Percentiles rank a stretch among this genome's conserved stretches.
These are phyloP conservation scores for Ailanthus altissimus DNA, from an alignment of 345 rosid species.

Conservation along the genomic window DNA sequence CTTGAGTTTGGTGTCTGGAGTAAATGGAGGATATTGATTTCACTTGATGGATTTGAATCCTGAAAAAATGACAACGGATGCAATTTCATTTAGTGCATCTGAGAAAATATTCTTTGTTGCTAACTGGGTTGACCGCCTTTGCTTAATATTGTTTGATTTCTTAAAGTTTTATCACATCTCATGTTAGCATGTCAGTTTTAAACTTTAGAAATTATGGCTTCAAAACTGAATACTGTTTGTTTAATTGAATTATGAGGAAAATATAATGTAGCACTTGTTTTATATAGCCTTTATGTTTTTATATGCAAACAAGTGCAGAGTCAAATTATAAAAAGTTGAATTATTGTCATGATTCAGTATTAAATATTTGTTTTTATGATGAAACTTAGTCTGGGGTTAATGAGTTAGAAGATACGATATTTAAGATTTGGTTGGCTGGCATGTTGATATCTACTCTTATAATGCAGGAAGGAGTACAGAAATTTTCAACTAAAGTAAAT, in stretches of 20 bases:
- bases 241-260: not conserved
- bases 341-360: not conserved
- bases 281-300: not conserved
- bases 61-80: not conserved
- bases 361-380: not conserved
- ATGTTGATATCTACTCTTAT: conserved; percentile 5
- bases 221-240: not conserved
- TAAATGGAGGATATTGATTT: not conserved
- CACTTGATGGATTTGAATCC: not conserved
- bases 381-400: not conserved
- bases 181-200: not conserved
- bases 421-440: not conserved
- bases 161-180: not conserved
- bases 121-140: not conserved
- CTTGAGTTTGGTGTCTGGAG: not conserved
- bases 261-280: not conserved
- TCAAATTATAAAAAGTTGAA: not conserved
- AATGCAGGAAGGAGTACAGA: conserved; percentile 64
- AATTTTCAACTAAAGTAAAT: conserved; percentile 36
- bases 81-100: not conserved
- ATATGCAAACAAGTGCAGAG: not conserved
- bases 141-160: not conserved
- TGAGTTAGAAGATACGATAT: not conserved
- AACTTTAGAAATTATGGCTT: not conserved
- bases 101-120: not conserved